Evolutionary conservation across 2,329 filamentous ascomycete genomes (phyloP), one percentile per base, ranked within the genome.

Genomic region (Botrytis sinoallii): DNA sequence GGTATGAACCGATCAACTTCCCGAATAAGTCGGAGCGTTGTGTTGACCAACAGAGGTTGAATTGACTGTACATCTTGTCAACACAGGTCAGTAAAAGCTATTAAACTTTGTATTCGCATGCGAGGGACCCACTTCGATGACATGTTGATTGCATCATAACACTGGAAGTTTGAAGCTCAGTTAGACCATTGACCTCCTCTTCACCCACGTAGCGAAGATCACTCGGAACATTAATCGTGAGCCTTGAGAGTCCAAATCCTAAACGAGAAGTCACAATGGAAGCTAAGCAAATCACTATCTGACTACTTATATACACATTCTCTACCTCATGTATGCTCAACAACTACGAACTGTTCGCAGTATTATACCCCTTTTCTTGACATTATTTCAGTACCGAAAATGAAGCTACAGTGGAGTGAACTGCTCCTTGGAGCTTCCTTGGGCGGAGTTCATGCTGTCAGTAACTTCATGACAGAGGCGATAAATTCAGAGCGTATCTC

Each of bases 391-490:
- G 2, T 40, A 9, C 35, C 9, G 12, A 55, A 40, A 16, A 68
- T 68, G 65, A 68, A 68, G 65, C 18, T 40, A 38, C 65, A 55
- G 38, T 68, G 35, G 65, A 42, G 32, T 10, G 25, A 55, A 38
- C 12, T 68, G 7, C 46, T 68, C 16, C 46, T 68, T 38, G 65
- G 65, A 68, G 65, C 52, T 38, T 68, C 65, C 38, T 55, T 68
- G 20, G 46, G 46, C 12, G 35, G 65, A 6, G 46, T 29, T 7
- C n/a, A 68, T 40, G 65, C 65, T 22, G 46, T 55, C 35, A 55
- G 46, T 18, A 68, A 68, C 46, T 68, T 55, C 35, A 68, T 68
- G 65, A 55, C 22, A 29, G 65, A 68, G 46, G 65, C 65, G 16
- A 55, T 18, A 25, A 68, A 42, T 25, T 68, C 65, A 25, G 46